Evolutionary conservation across 1,284 basidiomycete species (phyloP), one percentile per base, ranked within the genome.

Genomic region (Termitomyces sp.): DNA sequence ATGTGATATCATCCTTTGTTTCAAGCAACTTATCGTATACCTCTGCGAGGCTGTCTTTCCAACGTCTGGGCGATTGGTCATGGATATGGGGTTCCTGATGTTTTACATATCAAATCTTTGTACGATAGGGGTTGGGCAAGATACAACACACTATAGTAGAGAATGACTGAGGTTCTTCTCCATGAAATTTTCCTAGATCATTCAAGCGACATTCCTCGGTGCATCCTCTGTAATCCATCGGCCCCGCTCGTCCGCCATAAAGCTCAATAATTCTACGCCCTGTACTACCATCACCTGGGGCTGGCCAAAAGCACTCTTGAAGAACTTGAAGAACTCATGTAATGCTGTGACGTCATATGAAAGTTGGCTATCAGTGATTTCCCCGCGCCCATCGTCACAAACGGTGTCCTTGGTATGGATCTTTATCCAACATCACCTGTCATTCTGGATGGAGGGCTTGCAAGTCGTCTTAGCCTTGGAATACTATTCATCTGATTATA

Each of bases 371-470:
- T n/a, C n/a, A n/a, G n/a, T n/a, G n/a, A n/a, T n/a, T n/a, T n/a
- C n/a, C n/a, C n/a, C n/a, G n/a, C n/a, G n/a, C n/a, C n/a, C n/a
- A n/a, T n/a, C n/a, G n/a, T n/a, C n/a, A n/a, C n/a, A n/a, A n/a
- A n/a, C n/a, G n/a, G n/a, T n/a, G n/a, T n/a, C n/a, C n/a, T n/a
- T n/a, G n/a, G n/a, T 12, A 58, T 61, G 55, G 28, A 45, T 10
- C 34, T 62, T 34, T 62, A 56, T 45, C 50, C 49, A 17, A 46
- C 46, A 24, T 62, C 61, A 4, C 55, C 62, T 2, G 68, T 76
- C 7, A 55, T 84, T n/a, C 65, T 84, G n/a, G 82, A 84, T 59
- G 82, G 82, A 6, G 82, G 81, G 17, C 70, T 84, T 70, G 82
- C 78, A 62, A 63, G 77, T 69, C 10, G 50, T 42, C 13, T 40